These are phyloP conservation scores for Pseudogymnoascus sp. DNA, from an alignment of 2,329 filamentous ascomycete genomes.

Conservation along the genomic window DNA sequence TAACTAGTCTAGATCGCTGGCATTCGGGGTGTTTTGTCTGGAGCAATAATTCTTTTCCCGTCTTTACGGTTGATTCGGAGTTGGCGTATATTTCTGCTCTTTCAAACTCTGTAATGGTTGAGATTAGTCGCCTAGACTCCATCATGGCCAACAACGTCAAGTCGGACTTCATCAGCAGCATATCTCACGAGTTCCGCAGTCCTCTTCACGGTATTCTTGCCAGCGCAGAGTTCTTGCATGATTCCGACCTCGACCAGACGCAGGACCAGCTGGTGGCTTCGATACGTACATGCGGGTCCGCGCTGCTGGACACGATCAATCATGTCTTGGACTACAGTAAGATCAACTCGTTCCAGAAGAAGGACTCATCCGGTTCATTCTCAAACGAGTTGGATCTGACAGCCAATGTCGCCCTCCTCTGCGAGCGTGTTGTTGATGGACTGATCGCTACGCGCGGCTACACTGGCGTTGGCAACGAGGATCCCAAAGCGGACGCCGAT, in stretches of 20 bases:
- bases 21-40: constrained; percentile 25
- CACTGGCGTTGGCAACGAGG: background rate
- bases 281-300: constrained; percentile 44
- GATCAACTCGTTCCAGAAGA: constrained; percentile 37
- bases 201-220: constrained; percentile 43
- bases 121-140: constrained; percentile 24
- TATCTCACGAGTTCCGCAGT: constrained; percentile 26
- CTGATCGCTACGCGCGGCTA: constrained; percentile 21
- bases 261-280: constrained; percentile 41
- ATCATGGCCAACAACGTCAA: constrained; percentile 24
- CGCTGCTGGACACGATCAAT: constrained; percentile 47
- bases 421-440: constrained; percentile 26
- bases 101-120: constrained; percentile 24
- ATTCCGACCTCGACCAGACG: constrained; percentile 38
- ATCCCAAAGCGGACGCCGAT: background rate
- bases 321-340: constrained; percentile 48
- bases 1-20: constrained; percentile 20
- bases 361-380: constrained; percentile 18
- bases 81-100: constrained; percentile 23
- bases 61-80: constrained; percentile 24
- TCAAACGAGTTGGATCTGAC: constrained; percentile 23
- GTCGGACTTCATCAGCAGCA: constrained; percentile 25
- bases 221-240: constrained; percentile 43
- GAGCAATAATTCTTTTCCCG: constrained; percentile 20
- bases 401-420: constrained; percentile 25